Evolutionary conservation across 1,284 basidiomycete species (phyloP), one percentile per base, ranked within the genome.

Genomic region (Ceratobasidium sp.): DNA sequence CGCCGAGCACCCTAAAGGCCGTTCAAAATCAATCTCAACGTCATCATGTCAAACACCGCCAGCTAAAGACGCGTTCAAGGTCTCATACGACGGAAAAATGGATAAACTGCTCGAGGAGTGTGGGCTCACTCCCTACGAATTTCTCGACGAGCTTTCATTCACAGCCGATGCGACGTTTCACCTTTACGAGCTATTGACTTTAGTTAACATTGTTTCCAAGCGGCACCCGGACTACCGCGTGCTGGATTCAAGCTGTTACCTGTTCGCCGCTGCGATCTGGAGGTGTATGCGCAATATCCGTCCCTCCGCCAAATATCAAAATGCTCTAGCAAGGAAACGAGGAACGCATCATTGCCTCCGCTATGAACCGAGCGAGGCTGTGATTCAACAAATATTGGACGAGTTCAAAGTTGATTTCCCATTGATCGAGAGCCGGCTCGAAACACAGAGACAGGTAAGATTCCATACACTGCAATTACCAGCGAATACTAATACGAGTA

Each of bases 241-340:
- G 11, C 19, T 22, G 8, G 14, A 24, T 17, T 19, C 33, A 14
- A 63, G 47, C 44, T 63, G 60, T 44, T 63, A 63, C 24, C 27
- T 36, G 60, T 63, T 63, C 27, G 60, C 60, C 6, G 60, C 41
- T 4, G n/a, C 47, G 2, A 47, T 63, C n/a, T 63, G 60, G 60
- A 41, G 47, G 3, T 63, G 60, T 22, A 63, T 63, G 60, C n/a
- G n/a, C n/a, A 15, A 8, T 2, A 2, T 24, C 41, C 5, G 44
- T 4, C 36, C 15, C 22, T 41, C 60, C 33, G 57, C 57, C 19
- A 17, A 8, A 19, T 19, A 44, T 19, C 36, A n/a, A n/a, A n/a
- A n/a, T 41, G 36, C 36, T 11, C 36, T 41, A 41, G 4, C 36
- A 5, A 41, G 36, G 4, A 11, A 41, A 11, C 36, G 36, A 41